Conservation (phyloP, 345 rosid species). For the Moricandia moricandioides region DNA sequence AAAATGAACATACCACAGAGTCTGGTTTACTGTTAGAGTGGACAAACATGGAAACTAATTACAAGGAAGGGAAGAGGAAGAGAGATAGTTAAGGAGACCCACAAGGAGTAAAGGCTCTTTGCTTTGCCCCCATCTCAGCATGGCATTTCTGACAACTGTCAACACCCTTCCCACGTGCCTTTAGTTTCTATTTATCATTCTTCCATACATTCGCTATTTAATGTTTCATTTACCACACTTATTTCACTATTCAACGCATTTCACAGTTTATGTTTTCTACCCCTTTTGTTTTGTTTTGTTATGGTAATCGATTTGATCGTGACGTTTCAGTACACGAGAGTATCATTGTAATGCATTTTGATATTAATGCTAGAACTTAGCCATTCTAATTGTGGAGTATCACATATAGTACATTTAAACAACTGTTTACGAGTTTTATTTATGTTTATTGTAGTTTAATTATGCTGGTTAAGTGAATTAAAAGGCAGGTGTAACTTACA, state of each 20-base stretch:
- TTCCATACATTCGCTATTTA: constrained; percentile 26
- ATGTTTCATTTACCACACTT: constrained; percentile 2
- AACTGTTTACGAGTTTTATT: background rate
- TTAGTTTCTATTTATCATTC: constrained; percentile 6
- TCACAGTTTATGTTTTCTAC: background rate
- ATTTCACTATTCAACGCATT: background rate
- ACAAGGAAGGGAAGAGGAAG: constrained; percentile 23
- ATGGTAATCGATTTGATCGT: background rate
- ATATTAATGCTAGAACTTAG: background rate
- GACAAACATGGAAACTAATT: background rate
- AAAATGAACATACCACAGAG: constrained; percentile 18
- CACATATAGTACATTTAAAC: background rate
- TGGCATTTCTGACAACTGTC: constrained; percentile 38
- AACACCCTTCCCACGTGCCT: constrained; percentile 35
- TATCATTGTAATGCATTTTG: background rate
- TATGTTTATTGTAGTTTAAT: no score
- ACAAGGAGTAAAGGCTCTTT: constrained; percentile 38
- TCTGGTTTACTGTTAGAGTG: constrained; percentile 8
- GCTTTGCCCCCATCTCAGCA: constrained; percentile 35
- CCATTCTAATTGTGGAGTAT: background rate
- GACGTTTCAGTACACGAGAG: background rate
- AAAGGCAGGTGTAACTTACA: no score
- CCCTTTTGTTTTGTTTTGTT: background rate
- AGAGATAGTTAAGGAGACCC: constrained; percentile 34
- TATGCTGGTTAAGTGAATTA: no score